These are phyloP conservation scores for Cutaneotrichosporon cutaneum DNA, from an alignment of 1,284 basidiomycete genomes.

Conservation along the genomic window DNA sequence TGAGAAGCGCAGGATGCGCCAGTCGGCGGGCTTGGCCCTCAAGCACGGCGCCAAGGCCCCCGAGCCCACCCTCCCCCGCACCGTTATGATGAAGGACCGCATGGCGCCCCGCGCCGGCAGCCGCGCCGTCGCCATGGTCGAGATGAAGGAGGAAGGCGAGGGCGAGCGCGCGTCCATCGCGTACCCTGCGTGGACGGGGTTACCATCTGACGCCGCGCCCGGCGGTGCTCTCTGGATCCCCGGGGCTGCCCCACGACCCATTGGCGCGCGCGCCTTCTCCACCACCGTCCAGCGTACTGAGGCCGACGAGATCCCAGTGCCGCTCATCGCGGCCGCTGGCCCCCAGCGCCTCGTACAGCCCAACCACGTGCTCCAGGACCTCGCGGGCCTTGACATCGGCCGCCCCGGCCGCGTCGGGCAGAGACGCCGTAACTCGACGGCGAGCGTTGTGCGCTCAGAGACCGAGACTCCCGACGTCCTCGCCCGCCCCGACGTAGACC, in stretches of 20 bases:
- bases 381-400: slow-evolving; percentile 42
- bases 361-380: slow-evolving; percentile 45
- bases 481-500: slow-evolving; percentile 5
- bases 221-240: slow-evolving; percentile 23
- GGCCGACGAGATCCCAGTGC: slow-evolving; percentile 1
- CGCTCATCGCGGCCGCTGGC: slow-evolving; percentile 18
- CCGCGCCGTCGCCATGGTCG: slow-evolving; percentile 28
- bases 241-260: slow-evolving; percentile 17
- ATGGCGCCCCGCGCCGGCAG: slow-evolving; percentile 27
- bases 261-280: slow-evolving; percentile 34
- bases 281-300: slow-evolving; percentile 19
- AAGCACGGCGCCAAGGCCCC: slow-evolving; percentile 14
- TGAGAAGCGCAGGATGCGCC: slow-evolving; percentile 14
- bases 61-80: slow-evolving; percentile 14
- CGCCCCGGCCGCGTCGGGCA: slow-evolving; percentile 25
- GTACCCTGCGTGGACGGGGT: slow-evolving; percentile 22
- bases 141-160: slow-evolving; percentile 18
- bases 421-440: slow-evolving; percentile 37
- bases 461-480: slow-evolving; percentile 9
- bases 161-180: slow-evolving; percentile 14
- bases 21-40: slow-evolving; percentile 20
- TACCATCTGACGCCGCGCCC: slow-evolving; percentile 19
- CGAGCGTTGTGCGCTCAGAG: slow-evolving; percentile 24
- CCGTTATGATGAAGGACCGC: slow-evolving; percentile 21
- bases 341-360: slow-evolving; percentile 30